Evolutionary conservation across 2,329 filamentous ascomycete species (phyloP).

Genomic region (Thyridium curvatum): DNA sequence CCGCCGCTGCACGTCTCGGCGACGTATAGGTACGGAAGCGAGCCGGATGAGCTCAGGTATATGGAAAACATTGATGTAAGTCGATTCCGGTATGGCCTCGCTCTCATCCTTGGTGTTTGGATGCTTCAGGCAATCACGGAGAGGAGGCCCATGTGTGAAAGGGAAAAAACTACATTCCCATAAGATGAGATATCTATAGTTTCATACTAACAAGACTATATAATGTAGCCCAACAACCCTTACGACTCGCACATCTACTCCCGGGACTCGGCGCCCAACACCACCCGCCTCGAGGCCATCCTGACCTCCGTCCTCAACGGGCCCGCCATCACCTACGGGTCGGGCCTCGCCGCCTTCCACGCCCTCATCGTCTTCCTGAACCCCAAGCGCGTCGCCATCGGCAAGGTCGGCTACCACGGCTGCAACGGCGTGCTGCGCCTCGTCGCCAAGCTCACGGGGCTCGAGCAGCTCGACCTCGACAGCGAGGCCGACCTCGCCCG

Average conservation of each 20-base stretch:
- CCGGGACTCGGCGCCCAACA: conserved; percentile 70
- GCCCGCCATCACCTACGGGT: conserved; percentile 70
- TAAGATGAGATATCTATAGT: too few relatives aligned
- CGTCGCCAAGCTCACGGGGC: conserved; percentile 67
- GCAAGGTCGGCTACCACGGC: conserved; percentile 77
- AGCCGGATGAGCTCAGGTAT: conserved; percentile 58
- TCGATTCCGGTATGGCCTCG: conserved; percentile 2
- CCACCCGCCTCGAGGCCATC: conserved; percentile 77
- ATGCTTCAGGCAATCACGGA: too few relatives aligned
- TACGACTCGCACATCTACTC: conserved; percentile 75
- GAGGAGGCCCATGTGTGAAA: too few relatives aligned
- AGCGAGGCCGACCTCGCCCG: conserved; percentile 36
- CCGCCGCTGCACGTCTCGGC: conserved; percentile 88
- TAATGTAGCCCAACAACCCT: conserved; percentile 33
- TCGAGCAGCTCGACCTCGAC: conserved; percentile 66
- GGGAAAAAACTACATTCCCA: too few relatives aligned
- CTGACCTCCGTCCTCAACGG: conserved; percentile 67
- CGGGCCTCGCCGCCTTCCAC: conserved; percentile 83
- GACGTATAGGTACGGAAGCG: conserved; percentile 73
- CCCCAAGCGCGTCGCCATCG: conserved; percentile 75
- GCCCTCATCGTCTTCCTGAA: conserved; percentile 79
- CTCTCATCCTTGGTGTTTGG: too few relatives aligned
- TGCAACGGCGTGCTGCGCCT: conserved; percentile 79
- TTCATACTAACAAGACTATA: too few relatives aligned
- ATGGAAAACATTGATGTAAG: conserved; percentile 52